Evolutionary conservation across 306 rosid genomes (phyloP), one percentile per base, ranked within the genome.

Genomic region (Acacia melanoxylon): DNA sequence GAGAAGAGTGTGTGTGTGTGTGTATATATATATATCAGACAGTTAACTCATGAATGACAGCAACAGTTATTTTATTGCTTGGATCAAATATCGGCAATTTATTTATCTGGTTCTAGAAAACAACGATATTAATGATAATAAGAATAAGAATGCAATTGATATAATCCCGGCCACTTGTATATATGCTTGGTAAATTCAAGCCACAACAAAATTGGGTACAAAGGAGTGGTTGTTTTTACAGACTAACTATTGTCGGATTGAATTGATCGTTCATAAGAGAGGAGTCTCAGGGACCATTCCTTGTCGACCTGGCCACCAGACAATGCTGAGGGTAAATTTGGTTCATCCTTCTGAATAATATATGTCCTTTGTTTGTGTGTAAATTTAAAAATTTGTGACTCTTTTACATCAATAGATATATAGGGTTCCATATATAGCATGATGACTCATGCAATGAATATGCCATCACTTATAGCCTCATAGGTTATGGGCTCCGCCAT

Each of bases 401-500:
- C n/a, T 49, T 58, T 58, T 46, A 20, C 17, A 68, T 69, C 14
- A 58, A 56, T 72, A 76, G 62, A 54, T 17, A 29, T 19, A 68
- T 81, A 81, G 88, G 84, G 80, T 71, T 84, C 82, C 77, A 73
- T 74, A 68, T 16, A 37, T 37, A 6, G 6, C 41, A 37, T 37
- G 1, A 37, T 83, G 72, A 85, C 61, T 86, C 78, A 76, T 78
- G 78, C 82, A 82, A 66, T 62, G 88, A 78, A 81, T 56, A 8
- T 78, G 62, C 84, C 80, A 71, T 33, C 77, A 76, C 80, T 68
- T 62, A 48, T 81, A 84, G 84, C 78, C 80, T 74, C 71, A 40
- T 84, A 84, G 86, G 81, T 73, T 4, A 44, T 83, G 75, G 81
- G 48, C 75, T 27, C 54, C 58, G 71, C 68, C 74, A 59, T 78